Base-by-base conservation (phyloP, 2,329 filamentous ascomycete genomes). In the Pseudogymnoascus sp. region DNA sequence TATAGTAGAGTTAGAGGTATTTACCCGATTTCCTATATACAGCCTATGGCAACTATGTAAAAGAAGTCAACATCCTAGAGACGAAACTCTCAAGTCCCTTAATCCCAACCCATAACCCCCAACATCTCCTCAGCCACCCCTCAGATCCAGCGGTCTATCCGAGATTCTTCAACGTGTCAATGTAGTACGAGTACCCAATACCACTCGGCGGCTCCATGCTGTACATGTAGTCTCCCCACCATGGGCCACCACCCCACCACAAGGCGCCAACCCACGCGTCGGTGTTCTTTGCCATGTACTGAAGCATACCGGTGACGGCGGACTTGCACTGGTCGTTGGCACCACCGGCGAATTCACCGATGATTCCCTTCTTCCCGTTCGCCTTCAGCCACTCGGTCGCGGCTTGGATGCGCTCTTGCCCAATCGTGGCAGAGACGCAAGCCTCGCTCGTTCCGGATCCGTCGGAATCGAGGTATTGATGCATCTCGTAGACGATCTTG, bases 401-500 rank as follows among this genome's bases (percentile, higher is more conserved):
- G 2, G 71, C 75, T 28, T 73, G 64, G 14, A 84, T 72, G 3
- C 82, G 75, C 68, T 83, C 78, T 28, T 71, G 70, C 63, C 82
- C 79, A 64, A 84, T 81, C 2, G 81, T 83, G 3, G 70, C 66
- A 66, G 70, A 77, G 16, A 83, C 80, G 67, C 82, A 84, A 18
- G 73, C 73, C 3, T 73, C 73, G 10, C 72, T 73, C 0, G 81
- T 82, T 7, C 82, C 82, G 3, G 77, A 79, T 60, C 79, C 77
- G 64, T 84, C 81, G 0, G 72, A 73, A 71, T 84, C 82, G 56
- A 84, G 81, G 67, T 84, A 84, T 72, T 84, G 82, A 71, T 84
- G 82, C 82, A 84, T 84, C 68, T 84, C 80, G 72, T 81, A 84
- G 68, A 84, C 73, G 64, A 84, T 76, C 68, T 81, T 81, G 72